phyloP scores from a whole-genome alignment of 345 rosid genomes.

The Gossypium arboreum region DNA sequence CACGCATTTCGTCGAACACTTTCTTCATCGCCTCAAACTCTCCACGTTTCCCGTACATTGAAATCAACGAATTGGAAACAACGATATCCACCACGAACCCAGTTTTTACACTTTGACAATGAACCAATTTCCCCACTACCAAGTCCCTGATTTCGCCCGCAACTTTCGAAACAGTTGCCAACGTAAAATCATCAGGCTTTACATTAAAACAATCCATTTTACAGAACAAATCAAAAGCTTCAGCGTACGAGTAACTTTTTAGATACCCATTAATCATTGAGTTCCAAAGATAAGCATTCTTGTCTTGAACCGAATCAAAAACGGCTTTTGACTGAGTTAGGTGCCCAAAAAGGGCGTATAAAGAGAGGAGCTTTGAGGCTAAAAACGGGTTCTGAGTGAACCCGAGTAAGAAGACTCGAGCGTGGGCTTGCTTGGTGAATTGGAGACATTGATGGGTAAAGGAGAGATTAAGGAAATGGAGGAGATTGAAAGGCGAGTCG shows the following conservation, averaged over 20 bases:
- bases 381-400: constrained; percentile 35
- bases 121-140: constrained; percentile 40
- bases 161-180: constrained; percentile 40
- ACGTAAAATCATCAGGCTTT: constrained; percentile 47
- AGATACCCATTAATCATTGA: constrained; percentile 53
- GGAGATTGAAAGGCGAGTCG: constrained; percentile 28
- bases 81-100: constrained; percentile 40
- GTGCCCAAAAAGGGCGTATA: constrained; percentile 35
- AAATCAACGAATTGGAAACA: constrained; percentile 56
- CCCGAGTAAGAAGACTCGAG: constrained; percentile 35
- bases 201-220: constrained; percentile 33
- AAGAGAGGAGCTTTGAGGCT: constrained; percentile 58
- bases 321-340: constrained; percentile 34
- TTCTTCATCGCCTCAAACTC: constrained; percentile 25
- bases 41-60: constrained; percentile 50
- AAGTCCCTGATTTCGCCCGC: constrained; percentile 39
- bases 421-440: constrained; percentile 45
- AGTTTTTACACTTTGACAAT: constrained; percentile 36
- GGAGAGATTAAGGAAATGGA: constrained; percentile 37
- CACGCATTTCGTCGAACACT: constrained; percentile 53
- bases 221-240: constrained; percentile 40
- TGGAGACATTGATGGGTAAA: constrained; percentile 25
- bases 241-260: constrained; percentile 27
- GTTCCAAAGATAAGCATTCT: constrained; percentile 44
- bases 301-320: constrained; percentile 33